Evolutionary conservation across 192 early-diverging fungal species (phyloP).

Genomic region (Backusella tarrabulga): DNA sequence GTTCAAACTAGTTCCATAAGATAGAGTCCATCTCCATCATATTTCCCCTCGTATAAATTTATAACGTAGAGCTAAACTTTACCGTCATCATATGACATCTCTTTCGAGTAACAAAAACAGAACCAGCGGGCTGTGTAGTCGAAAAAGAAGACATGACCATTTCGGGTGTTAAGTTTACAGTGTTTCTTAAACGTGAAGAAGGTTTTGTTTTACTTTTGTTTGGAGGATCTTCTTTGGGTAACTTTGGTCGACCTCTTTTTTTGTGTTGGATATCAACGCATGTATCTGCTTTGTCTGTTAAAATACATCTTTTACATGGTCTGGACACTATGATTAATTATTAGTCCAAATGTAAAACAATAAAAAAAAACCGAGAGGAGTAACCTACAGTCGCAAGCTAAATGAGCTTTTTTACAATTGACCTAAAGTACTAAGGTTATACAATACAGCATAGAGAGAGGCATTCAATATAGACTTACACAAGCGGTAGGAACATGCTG

Average conservation of each 20-base stretch:
- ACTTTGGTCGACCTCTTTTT: constrained; percentile 73
- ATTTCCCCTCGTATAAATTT: background rate
- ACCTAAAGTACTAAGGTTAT: constrained; percentile 16
- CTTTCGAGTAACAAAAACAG: background rate
- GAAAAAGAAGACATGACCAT: constrained; percentile 8
- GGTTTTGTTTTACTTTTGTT: constrained; percentile 57
- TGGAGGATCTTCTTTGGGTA: constrained; percentile 69
- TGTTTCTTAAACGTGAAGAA: constrained; percentile 22
- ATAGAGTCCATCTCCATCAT: background rate
- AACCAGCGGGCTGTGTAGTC: background rate
- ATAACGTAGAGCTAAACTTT: background rate
- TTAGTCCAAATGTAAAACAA: background rate
- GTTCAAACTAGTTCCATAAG: background rate
- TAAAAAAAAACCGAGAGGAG: background rate
- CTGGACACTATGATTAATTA: background rate
- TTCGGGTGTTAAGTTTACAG: background rate
- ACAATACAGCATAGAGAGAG: background rate
- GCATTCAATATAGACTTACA: constrained; percentile 17
- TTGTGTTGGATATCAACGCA: constrained; percentile 91
- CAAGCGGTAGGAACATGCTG: constrained; percentile 85
- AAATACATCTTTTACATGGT: constrained; percentile 79
- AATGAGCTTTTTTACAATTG: constrained; percentile 84
- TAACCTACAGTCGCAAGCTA: constrained; percentile 79
- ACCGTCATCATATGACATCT: constrained; percentile 9
- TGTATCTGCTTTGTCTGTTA: constrained; percentile 68